Conservation (phyloP, 768 basidiomycete genomes). For the Agaricus subrufescens region DNA sequence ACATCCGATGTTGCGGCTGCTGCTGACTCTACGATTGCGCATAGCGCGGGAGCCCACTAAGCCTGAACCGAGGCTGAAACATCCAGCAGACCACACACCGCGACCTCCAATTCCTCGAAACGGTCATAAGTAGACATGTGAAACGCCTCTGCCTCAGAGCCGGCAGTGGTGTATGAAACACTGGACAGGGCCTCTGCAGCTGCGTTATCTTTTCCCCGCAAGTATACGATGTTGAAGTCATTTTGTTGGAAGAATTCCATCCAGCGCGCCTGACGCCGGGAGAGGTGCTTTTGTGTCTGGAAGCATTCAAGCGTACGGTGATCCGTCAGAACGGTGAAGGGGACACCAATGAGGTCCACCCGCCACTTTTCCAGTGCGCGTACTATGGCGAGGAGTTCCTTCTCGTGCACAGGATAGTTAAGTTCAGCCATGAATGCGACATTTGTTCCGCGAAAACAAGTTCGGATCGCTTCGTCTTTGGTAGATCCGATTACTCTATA, state of each 20-base stretch:
- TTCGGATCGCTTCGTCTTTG: background rate
- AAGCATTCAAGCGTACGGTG: conserved; percentile 24
- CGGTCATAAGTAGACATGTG: background rate
- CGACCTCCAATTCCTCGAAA: background rate
- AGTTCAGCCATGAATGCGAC: background rate
- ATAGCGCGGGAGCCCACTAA: too few relatives aligned
- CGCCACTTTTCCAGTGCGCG: conserved; percentile 23
- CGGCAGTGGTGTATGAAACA: background rate
- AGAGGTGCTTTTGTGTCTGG: conserved; percentile 24
- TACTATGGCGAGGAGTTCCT: conserved; percentile 31
- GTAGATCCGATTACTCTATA: background rate
- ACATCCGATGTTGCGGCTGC: background rate
- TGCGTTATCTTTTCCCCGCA: conserved; percentile 27
- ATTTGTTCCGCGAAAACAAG: background rate
- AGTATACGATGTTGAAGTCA: conserved; percentile 15
- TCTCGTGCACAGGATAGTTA: conserved; percentile 33
- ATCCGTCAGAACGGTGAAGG: conserved; percentile 4
- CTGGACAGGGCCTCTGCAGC: conserved; percentile 32
- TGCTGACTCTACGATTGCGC: too few relatives aligned
- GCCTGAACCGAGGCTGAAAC: too few relatives aligned
- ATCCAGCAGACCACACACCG: background rate
- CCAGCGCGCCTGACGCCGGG: conserved; percentile 25
- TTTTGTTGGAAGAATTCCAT: conserved; percentile 27
- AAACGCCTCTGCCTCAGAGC: background rate
- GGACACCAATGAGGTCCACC: conserved; percentile 14